Conservation (phyloP, 257 asterid genomes). For the Nicotiana sylvestris region DNA sequence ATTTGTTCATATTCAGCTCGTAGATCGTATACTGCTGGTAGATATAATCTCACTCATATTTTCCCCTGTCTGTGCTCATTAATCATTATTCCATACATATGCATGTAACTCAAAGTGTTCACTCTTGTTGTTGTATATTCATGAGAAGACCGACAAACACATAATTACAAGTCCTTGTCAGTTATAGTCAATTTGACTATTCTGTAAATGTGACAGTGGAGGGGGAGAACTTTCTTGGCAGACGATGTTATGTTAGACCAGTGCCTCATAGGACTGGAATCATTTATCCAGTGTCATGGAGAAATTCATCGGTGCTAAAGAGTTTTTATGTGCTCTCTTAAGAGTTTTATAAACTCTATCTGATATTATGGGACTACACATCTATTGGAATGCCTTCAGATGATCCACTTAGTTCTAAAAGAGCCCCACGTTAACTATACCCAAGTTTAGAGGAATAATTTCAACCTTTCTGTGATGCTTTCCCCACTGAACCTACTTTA, state of each 20-base stretch:
- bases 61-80: not conserved
- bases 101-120: not conserved
- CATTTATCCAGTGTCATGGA: not conserved
- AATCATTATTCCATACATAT: not conserved
- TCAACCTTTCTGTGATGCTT: not conserved
- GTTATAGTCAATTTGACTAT: not conserved
- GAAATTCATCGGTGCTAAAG: not conserved
- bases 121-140: not conserved
- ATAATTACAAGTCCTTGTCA: not conserved
- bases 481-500: not conserved
- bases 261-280: not conserved
- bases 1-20: constrained; percentile 51
- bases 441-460: not conserved
- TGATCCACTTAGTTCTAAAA: not conserved
- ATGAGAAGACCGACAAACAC: not conserved
- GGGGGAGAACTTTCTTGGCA: not conserved
- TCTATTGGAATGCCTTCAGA: not conserved
- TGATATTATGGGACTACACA: not conserved
- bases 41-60: constrained; percentile 1
- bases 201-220: not conserved
- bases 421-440: not conserved
- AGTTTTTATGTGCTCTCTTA: not conserved
- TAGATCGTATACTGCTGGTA: constrained; percentile 79
- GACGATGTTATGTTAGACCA: not conserved
- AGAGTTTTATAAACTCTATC: not conserved